Evolutionary conservation across 306 rosid genomes (phyloP).

Genomic region (Canavalia ensiformis): DNA sequence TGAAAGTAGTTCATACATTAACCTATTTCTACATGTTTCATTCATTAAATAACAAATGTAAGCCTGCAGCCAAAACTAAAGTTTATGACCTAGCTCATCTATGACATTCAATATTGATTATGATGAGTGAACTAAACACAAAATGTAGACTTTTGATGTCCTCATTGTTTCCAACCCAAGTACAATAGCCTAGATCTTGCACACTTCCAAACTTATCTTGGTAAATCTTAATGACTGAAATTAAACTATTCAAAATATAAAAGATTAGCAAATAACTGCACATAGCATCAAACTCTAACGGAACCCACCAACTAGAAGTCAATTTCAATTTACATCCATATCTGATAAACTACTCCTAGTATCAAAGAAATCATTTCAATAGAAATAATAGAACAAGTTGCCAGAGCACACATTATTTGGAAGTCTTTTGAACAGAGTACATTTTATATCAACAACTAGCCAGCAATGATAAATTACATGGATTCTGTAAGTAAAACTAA

Average conservation of each 20-base stretch:
- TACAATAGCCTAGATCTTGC: slow-evolving; percentile 25
- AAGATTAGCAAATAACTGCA: slow-evolving; percentile 4
- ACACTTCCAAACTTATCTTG: slow-evolving; percentile 9
- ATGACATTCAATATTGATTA: slow-evolving; percentile 20
- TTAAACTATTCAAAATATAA: slow-evolving; percentile 17
- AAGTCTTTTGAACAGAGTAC: slow-evolving; percentile 14
- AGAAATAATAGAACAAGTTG: slow-evolving; percentile 27
- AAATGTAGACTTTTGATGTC: slow-evolving; percentile 15
- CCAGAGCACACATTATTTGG: slow-evolving; percentile 6
- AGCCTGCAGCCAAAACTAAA: slow-evolving; percentile 11
- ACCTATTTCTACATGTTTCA: slow-evolving; percentile 18
- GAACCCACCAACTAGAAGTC: slow-evolving; percentile 25
- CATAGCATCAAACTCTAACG: background rate
- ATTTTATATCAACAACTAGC: slow-evolving; percentile 3
- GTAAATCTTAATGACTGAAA: slow-evolving; percentile 28
- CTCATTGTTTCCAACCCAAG: slow-evolving; percentile 6
- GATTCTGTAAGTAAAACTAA: slow-evolving; percentile 30
- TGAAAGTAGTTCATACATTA: slow-evolving; percentile 35
- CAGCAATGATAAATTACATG: slow-evolving; percentile 23
- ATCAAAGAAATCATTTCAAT: slow-evolving; percentile 5
- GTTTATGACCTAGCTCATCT: background rate
- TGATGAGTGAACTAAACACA: slow-evolving; percentile 11
- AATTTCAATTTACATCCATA: slow-evolving; percentile 15
- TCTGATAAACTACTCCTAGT: slow-evolving; percentile 3
- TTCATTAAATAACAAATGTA: background rate